These are phyloP conservation scores for Flaveria bidentis DNA, from an alignment of 129 eudicot species.

Conservation along the genomic window DNA sequence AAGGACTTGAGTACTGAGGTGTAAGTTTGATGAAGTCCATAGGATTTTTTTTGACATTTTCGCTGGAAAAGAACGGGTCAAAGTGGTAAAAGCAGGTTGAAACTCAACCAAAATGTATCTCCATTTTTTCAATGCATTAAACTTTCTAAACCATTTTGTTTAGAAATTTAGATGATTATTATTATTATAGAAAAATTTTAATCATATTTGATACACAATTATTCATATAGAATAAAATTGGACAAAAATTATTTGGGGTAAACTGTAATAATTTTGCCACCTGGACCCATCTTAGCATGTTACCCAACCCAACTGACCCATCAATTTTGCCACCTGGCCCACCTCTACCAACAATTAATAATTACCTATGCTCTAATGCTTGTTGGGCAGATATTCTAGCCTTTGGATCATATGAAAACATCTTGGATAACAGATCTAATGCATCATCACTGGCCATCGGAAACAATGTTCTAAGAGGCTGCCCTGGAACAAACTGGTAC, in stretches of 20 bases:
- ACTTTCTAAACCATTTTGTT: neutral
- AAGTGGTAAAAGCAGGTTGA: neutral
- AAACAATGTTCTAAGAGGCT: conserved; percentile 72
- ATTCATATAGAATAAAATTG: too few species aligned
- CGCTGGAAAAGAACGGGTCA: neutral
- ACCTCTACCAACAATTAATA: neutral
- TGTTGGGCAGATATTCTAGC: conserved; percentile 87
- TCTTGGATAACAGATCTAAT: conserved; percentile 82
- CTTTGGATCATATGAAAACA: conserved; percentile 94
- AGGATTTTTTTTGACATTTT: too few species aligned
- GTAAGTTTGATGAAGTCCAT: too few species aligned
- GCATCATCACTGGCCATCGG: conserved; percentile 97
- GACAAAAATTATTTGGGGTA: neutral
- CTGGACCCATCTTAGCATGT: neutral
- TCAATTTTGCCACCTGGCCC: neutral
- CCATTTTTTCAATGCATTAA: neutral
- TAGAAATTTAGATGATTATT: neutral
- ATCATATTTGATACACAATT: too few species aligned
- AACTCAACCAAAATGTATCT: neutral
- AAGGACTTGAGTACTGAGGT: neutral
- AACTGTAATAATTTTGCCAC: too few species aligned
- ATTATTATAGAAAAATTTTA: neutral
- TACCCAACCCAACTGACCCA: neutral
- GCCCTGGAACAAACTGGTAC: conserved; percentile 82
- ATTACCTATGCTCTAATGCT: conserved; percentile 92